These are phyloP conservation scores for Colletotrichum sp. DNA, from an alignment of 2,329 filamentous ascomycete genomes.

Conservation along the genomic window DNA sequence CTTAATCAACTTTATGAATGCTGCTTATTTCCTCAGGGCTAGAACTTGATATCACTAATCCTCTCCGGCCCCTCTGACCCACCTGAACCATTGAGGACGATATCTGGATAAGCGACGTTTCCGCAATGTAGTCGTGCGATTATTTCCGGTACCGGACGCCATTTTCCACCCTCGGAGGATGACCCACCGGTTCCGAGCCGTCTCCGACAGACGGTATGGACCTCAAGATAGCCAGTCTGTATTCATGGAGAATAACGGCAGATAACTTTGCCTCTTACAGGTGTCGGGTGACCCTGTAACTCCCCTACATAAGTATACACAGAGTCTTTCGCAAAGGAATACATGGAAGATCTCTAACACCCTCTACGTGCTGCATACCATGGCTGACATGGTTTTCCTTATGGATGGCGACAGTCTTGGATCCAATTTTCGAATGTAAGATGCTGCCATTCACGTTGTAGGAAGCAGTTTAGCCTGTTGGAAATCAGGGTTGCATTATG, in stretches of 20 bases:
- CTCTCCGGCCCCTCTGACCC: neutral
- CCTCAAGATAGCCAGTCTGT: neutral
- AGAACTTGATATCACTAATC: neutral
- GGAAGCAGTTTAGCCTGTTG: neutral
- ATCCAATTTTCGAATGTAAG: neutral
- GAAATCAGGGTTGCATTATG: neutral
- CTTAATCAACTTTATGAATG: neutral
- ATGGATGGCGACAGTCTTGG: neutral
- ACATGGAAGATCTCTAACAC: neutral
- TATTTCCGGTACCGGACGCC: neutral
- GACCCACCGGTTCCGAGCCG: neutral
- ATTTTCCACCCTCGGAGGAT: neutral
- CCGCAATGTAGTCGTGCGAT: neutral
- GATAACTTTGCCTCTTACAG: neutral
- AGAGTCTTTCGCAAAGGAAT: neutral
- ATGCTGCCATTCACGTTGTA: neutral
- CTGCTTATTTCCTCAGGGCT: neutral
- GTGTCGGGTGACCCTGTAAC: neutral
- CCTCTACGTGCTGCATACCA: neutral
- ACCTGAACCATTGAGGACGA: neutral
- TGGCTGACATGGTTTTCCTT: neutral
- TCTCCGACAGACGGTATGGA: neutral
- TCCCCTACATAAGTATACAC: neutral
- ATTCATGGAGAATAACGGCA: neutral
- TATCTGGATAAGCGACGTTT: neutral